Conservation (phyloP, 1,284 basidiomycete species). For the Papiliotrema terrestris region DNA sequence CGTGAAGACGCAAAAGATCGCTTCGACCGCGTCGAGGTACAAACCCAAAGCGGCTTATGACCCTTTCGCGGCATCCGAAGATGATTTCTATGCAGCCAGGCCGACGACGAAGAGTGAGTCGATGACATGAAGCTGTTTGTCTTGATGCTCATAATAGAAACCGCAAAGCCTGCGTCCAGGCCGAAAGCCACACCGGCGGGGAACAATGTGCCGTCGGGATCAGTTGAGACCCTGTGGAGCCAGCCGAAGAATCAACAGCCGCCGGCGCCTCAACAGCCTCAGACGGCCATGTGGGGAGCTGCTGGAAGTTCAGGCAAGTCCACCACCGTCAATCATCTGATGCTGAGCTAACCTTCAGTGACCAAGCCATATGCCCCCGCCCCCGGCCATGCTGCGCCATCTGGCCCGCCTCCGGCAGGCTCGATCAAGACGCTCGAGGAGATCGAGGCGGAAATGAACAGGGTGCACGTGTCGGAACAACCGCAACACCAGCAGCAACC, state of each 20-base stretch:
- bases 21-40: constrained; percentile 40
- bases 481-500: background rate
- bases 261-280: background rate
- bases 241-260: constrained; percentile 21
- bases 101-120: constrained; percentile 32
- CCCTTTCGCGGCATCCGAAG: constrained; percentile 48
- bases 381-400: constrained; percentile 16
- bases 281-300: constrained; percentile 45
- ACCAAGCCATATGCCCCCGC: constrained; percentile 45
- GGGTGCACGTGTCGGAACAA: constrained; percentile 18
- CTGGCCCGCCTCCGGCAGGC: constrained; percentile 37
- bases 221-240: constrained; percentile 23
- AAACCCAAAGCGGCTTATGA: constrained; percentile 38
- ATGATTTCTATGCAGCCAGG: constrained; percentile 45
- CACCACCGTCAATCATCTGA: background rate
- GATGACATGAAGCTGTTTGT: background rate
- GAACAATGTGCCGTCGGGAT: constrained; percentile 6
- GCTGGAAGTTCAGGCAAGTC: constrained; percentile 25
- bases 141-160: constrained; percentile 5
- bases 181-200: constrained; percentile 10
- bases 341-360: constrained; percentile 4
- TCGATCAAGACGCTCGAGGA: constrained; percentile 80
- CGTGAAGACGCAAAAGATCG: constrained; percentile 21
- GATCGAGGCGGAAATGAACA: constrained; percentile 84
- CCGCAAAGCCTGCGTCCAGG: constrained; percentile 11